Evolutionary conservation across 768 basidiomycete species (phyloP).

Genomic region (Grammothele lineata): DNA sequence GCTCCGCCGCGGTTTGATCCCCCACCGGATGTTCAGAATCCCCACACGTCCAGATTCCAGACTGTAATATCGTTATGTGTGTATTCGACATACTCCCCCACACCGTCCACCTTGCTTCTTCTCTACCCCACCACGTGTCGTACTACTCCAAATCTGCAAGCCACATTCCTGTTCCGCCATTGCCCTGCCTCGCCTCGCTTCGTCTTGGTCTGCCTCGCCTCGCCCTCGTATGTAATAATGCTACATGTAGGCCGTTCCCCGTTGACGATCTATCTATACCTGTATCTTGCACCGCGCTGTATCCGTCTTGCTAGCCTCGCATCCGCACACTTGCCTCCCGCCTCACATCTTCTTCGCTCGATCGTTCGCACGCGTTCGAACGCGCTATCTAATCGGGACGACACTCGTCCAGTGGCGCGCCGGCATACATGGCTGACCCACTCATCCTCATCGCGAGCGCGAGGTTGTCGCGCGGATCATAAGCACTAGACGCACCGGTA

Average conservation of each 20-base stretch:
- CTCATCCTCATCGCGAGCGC: not conserved
- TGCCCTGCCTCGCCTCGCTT: too few relatives aligned
- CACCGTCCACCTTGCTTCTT: too few relatives aligned
- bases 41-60: too few relatives aligned
- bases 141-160: too few relatives aligned
- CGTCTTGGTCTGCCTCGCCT: too few relatives aligned
- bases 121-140: too few relatives aligned
- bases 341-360: too few relatives aligned
- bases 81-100: too few relatives aligned
- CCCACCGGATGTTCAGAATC: not conserved
- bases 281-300: not conserved
- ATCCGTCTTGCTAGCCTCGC: too few relatives aligned
- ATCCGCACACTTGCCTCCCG: not conserved
- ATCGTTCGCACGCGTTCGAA: not conserved
- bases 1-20: conserved; percentile 1
- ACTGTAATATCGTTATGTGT: not conserved
- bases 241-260: not conserved
- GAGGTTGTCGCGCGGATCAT: conserved; percentile 13
- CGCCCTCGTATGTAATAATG: conserved; percentile 9
- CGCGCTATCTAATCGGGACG: conserved; percentile 6
- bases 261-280: conserved; percentile 10
- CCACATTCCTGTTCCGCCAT: too few relatives aligned
- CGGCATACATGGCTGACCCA: too few relatives aligned
- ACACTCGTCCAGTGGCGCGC: not conserved
- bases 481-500: too few relatives aligned